Evolutionary conservation across 768 basidiomycete genomes (phyloP), one percentile per base, ranked within the genome.

Genomic region (Amanita fuliginea): DNA sequence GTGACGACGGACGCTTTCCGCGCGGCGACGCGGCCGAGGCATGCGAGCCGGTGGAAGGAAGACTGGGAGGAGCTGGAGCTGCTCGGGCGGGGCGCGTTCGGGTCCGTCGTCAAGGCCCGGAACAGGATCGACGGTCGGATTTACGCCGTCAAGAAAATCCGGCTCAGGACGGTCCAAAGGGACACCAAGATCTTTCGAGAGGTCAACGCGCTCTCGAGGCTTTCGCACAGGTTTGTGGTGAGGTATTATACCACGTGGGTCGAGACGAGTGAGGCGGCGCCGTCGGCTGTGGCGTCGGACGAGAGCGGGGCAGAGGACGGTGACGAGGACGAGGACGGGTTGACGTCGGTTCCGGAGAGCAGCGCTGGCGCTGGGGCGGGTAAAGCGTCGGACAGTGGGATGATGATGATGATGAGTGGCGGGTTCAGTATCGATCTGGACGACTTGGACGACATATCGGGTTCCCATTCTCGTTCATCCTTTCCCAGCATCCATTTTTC

Each of bases 41-140:
- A 81, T 13, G 62, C 74, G 2, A 93, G 90, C 57, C 68, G 93
- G 51, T 97, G 91, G 80, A 86, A 88, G 57, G 84, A 89, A 47
- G 93, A 97, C 56, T 97, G 89, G 81, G 90, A 94, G 59, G 92
- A 95, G 60, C 67, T 96, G 7, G 93, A 95, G 60, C 70, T 91
- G 28, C 59, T 95, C 58, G 92, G 92, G 0, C 84, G 84, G 60
- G 93, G 93, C 0, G 90, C 78, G 0, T 95, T 91, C 62, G 92
- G 92, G 0, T 87, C 89, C n/a, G 92, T 96, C 0, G 91, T 96
- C 26, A 96, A 96, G 61, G 93, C 92, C 2, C 74, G 83, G 41
- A 92, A 95, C 59, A 87, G 81, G 68, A 81, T 94, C 18, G 93
- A 96, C 60, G 76, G 72, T 9, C 74, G 86, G 19, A 86, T 90